A percentile compares a stretch with the other conserved stretches of the same genome.
phyloP scores from a whole-genome alignment of 805 yeast genomes.

The Metschnikowia picachoensis region DNA sequence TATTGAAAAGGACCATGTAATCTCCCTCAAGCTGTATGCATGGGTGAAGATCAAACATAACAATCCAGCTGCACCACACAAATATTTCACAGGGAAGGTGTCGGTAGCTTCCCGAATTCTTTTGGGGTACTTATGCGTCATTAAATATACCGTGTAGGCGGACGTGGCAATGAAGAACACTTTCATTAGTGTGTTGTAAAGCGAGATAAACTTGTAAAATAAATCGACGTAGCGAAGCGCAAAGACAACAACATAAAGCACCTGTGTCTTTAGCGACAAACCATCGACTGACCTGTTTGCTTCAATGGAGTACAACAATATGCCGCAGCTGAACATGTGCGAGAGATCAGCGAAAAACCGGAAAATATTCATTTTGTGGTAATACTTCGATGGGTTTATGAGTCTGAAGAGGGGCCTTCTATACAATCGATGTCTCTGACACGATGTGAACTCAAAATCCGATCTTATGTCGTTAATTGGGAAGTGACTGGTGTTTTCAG shows the following conservation, averaged over 20 bases:
- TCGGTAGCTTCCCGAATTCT: slow-evolving; percentile 60
- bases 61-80: slow-evolving; percentile 59
- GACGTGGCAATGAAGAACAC: slow-evolving; percentile 75
- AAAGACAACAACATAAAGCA: slow-evolving; percentile 70
- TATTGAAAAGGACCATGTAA: slow-evolving; percentile 82
- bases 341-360: slow-evolving; percentile 66
- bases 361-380: slow-evolving; percentile 36
- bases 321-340: slow-evolving; percentile 74
- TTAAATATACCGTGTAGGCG: slow-evolving; percentile 65
- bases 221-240: slow-evolving; percentile 69
- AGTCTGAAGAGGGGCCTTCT: no score
- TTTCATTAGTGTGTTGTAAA: slow-evolving; percentile 81
- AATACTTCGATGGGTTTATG: no score
- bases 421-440: no score
- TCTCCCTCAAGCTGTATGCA: slow-evolving; percentile 57
- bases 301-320: slow-evolving; percentile 69
- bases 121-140: slow-evolving; percentile 57
- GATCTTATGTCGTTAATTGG: no score
- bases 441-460: no score
- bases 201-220: slow-evolving; percentile 51
- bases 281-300: slow-evolving; percentile 69
- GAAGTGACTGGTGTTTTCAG: no score
- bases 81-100: slow-evolving; percentile 69
- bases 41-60: slow-evolving; percentile 59
- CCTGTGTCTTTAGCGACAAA: slow-evolving; percentile 84